Conservation (phyloP, 306 rosid species). For the Corylus avellana region DNA sequence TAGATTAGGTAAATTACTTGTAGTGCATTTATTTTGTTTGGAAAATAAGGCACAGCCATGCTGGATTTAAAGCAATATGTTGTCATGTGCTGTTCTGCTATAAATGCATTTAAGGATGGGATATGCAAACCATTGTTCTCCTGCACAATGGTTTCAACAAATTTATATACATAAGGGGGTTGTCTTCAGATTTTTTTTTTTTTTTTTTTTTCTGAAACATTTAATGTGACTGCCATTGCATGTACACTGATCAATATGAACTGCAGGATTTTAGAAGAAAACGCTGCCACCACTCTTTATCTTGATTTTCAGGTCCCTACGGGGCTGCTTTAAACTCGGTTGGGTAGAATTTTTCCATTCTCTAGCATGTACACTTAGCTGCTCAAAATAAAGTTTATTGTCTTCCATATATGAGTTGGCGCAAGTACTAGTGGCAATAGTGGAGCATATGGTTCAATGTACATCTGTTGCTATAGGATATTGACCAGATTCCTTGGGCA, state of each 20-base stretch:
- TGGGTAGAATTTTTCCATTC: not conserved
- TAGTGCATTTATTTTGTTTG: constrained; percentile 3
- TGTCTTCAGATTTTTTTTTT: not conserved
- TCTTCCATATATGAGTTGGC: not conserved
- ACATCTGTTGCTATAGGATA: not conserved
- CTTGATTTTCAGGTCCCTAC: not conserved
- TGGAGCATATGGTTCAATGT: not conserved
- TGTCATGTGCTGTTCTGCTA: not conserved
- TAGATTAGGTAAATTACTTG: constrained; percentile 11
- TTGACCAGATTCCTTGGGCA: too few species aligned
- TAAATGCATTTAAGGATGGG: not conserved
- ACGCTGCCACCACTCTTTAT: not conserved
- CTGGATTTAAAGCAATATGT: not conserved
- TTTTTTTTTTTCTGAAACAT: not conserved
- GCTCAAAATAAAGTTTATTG: not conserved
- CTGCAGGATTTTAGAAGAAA: not conserved
- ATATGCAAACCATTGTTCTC: not conserved
- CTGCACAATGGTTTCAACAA: not conserved
- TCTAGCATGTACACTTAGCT: not conserved
- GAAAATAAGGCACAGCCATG: not conserved
- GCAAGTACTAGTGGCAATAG: not conserved
- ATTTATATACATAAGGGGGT: constrained; percentile 1
- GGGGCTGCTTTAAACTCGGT: not conserved
- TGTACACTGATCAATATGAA: not conserved
- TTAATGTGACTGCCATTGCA: not conserved